Evolutionary conservation across 768 basidiomycete species (phyloP), one percentile per base, ranked within the genome.

Genomic region (Tylopilus cervinicoccineus): DNA sequence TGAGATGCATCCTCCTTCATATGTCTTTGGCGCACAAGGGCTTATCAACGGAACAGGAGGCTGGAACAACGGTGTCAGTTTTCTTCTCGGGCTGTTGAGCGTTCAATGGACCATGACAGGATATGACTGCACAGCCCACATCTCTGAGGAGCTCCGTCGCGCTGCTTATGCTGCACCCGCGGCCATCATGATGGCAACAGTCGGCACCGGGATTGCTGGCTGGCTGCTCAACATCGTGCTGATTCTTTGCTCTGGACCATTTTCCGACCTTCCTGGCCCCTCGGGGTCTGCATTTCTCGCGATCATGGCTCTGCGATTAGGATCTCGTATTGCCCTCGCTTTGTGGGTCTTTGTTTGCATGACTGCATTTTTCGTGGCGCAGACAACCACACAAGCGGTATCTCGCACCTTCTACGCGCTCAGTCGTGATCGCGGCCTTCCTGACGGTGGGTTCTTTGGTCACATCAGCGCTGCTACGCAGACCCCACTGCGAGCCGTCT

Each of bases 151-250:
- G 53, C 76, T 80, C 37, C 74, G 69, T 54, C 72, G 75, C 38
- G 79, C 78, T 2, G 78, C 78, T 2, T 73, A 75, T 44, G 71
- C 76, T 17, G 71, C 72, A 17, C 72, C 72, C 29, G 64, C 61
- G 20, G 72, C 77, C 6, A 74, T 76, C 51, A 66, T 76, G 53
- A 68, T 70, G 16, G 72, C 76, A 22, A 69, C 67, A 19, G 61
- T 77, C 29, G 76, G 77, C 24, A 77, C 76, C 0, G 72, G 70
- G 36, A 54, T 75, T n/a, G 59, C 76, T 43, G 80, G 81, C 29
- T 84, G 81, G 81, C 54, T 84, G n/a, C 76, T 84, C 47, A 84
- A 84, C 62, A 80, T 85, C 51, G 73, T 73, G 4, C 62, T 84
- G 36, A 68, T 84, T 10, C 69, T 84, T n/a, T 83, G 79, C 61